phyloP scores from a whole-genome alignment of 1,139 yeast species.

The Oligophagozyma castellii region DNA sequence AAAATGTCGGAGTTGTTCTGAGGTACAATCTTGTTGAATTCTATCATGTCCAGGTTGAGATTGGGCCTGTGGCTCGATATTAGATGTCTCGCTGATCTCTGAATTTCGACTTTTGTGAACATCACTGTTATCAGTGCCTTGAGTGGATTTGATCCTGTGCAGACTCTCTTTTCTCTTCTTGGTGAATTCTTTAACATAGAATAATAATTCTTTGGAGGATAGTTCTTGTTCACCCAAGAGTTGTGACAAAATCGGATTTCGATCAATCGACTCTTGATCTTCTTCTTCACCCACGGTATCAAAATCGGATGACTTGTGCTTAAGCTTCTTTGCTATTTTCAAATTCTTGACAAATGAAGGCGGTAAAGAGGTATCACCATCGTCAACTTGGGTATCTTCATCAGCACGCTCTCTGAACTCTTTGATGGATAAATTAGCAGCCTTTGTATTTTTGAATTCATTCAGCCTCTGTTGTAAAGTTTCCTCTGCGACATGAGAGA shows the following conservation, averaged over 20 bases:
- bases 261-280: slow-evolving; percentile 12
- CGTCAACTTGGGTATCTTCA: slow-evolving; percentile 18
- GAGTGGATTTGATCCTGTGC: slow-evolving; percentile 22
- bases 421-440: slow-evolving; percentile 59
- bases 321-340: slow-evolving; percentile 27
- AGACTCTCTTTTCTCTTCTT: slow-evolving; percentile 28
- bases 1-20: slow-evolving; percentile 7
- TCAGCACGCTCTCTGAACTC: slow-evolving; percentile 44
- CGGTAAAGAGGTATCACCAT: slow-evolving; percentile 47
- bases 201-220: slow-evolving; percentile 32
- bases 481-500: slow-evolving; percentile 89
- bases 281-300: slow-evolving; percentile 23
- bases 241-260: slow-evolving; percentile 29
- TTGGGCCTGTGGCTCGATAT: too few species aligned
- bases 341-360: slow-evolving; percentile 62
- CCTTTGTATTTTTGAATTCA: slow-evolving; percentile 69
- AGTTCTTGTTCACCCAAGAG: slow-evolving; percentile 32
- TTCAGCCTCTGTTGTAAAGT: slow-evolving; percentile 81
- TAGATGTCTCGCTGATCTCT: slow-evolving; percentile 6
- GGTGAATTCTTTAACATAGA: slow-evolving; percentile 31
- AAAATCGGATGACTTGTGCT: slow-evolving; percentile 19
- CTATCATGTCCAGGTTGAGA: slow-evolving; percentile 2
- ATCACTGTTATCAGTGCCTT: slow-evolving; percentile 22
- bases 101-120: slow-evolving; percentile 10
- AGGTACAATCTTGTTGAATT: slow-evolving; percentile 6